Percentiles rank a stretch among this genome's conserved stretches.
phyloP scores from a whole-genome alignment of 306 rosid genomes.

The Notholithocarpus densiflorus region DNA sequence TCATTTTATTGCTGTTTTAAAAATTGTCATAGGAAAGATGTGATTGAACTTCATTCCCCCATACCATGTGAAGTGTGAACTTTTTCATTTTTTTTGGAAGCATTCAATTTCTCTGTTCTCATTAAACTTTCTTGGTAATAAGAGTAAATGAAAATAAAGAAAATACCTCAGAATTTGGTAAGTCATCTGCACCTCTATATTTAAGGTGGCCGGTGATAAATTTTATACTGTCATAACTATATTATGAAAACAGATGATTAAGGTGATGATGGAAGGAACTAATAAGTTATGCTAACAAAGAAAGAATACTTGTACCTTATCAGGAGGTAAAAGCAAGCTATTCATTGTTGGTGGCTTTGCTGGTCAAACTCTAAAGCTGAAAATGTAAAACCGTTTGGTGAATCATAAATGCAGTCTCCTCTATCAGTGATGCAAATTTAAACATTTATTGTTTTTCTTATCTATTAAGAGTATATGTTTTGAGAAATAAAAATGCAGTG shows the following conservation, averaged over 20 bases:
- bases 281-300: background rate
- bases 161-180: constrained; percentile 4
- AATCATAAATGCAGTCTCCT: too few relatives aligned
- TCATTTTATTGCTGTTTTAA: background rate
- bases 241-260: background rate
- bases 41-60: constrained; percentile 4
- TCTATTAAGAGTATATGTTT: too few relatives aligned
- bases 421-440: too few relatives aligned
- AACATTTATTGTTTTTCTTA: too few relatives aligned
- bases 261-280: background rate
- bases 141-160: constrained; percentile 13
- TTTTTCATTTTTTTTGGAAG: background rate
- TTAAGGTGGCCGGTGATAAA: constrained; percentile 9
- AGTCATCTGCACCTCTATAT: background rate
- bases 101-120: constrained; percentile 1
- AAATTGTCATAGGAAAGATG: constrained; percentile 8
- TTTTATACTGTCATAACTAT: background rate
- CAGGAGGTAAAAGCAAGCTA: background rate
- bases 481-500: too few relatives aligned
- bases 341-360: background rate
- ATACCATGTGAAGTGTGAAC: constrained; percentile 11
- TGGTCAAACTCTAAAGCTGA: too few relatives aligned
- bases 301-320: background rate
- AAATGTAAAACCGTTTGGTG: too few relatives aligned
- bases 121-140: background rate